Conservation (phyloP, 345 rosid species). For the Eucalyptus sideroxylon region DNA sequence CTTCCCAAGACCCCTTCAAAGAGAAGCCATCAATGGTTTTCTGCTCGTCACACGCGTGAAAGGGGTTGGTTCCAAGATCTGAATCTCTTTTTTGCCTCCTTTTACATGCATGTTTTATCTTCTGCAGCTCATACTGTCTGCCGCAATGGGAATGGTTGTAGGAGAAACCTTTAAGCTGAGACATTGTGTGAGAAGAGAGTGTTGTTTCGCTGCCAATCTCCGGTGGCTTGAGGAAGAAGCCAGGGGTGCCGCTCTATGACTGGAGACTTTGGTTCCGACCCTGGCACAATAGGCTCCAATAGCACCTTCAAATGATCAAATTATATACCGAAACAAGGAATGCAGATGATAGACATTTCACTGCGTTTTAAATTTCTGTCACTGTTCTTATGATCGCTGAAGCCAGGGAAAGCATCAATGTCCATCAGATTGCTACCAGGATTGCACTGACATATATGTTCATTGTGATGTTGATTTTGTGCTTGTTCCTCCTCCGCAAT, state of each 20-base stretch:
- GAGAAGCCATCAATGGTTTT: neutral
- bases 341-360: neutral
- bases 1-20: neutral
- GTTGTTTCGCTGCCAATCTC: neutral
- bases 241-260: neutral
- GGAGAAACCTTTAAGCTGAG: neutral
- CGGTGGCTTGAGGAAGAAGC: neutral
- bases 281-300: conserved; percentile 30
- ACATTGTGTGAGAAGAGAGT: neutral
- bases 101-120: neutral
- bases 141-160: neutral
- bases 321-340: neutral
- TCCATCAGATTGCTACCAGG: conserved; percentile 10
- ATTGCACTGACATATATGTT: conserved; percentile 4
- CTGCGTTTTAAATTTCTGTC: neutral
- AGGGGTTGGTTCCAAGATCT: too few relatives aligned
- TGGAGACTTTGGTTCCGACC: conserved; percentile 20
- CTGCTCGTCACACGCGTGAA: too few relatives aligned
- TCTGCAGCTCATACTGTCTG: neutral
- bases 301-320: conserved; percentile 6
- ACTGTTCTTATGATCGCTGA: conserved; percentile 20
- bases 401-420: conserved; percentile 17
- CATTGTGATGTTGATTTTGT: conserved; percentile 1
- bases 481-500: conserved; percentile 26
- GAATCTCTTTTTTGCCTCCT: too few relatives aligned